These are phyloP conservation scores for Alternaria sp. DNA, from an alignment of 2,329 filamentous ascomycete genomes.

Conservation along the genomic window DNA sequence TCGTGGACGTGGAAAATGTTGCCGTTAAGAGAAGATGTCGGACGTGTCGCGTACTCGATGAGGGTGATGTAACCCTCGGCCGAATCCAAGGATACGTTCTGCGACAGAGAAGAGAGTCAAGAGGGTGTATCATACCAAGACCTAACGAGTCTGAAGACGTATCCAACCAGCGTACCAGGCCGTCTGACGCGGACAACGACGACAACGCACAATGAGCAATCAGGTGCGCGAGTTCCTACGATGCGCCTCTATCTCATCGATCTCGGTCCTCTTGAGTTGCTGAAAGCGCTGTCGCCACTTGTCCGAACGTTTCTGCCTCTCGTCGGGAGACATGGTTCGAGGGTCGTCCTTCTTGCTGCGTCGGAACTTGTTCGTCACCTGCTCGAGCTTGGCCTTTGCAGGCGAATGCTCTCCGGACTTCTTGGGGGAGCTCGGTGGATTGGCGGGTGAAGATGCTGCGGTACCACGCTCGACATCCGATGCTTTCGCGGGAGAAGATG, in stretches of 20 bases:
- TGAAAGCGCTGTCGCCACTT: slow-evolving; percentile 48
- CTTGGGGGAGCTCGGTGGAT: slow-evolving; percentile 40
- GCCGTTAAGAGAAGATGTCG: neutral
- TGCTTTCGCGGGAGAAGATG: slow-evolving; percentile 32
- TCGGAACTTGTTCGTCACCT: slow-evolving; percentile 53
- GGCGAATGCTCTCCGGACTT: slow-evolving; percentile 50
- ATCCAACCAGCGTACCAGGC: neutral
- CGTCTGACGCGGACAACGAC: neutral
- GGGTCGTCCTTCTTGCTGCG: slow-evolving; percentile 48
- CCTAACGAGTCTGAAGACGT: neutral
- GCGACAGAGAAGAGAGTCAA: neutral
- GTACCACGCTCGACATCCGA: slow-evolving; percentile 18
- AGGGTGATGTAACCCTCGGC: neutral
- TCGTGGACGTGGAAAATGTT: neutral
- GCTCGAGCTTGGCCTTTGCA: slow-evolving; percentile 55
- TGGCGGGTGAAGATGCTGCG: slow-evolving; percentile 32
- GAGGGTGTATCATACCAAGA: neutral
- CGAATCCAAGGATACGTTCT: neutral
- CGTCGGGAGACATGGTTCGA: slow-evolving; percentile 44
- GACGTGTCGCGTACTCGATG: neutral
- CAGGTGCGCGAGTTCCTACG: slow-evolving; percentile 15
- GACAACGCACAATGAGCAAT: neutral
- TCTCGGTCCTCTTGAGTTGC: slow-evolving; percentile 39
- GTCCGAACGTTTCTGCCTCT: slow-evolving; percentile 43
- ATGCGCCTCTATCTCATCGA: slow-evolving; percentile 36